Evolutionary conservation across 345 rosid genomes (phyloP), one percentile per base, ranked within the genome.

Genomic region (Eutrema yunnanense): DNA sequence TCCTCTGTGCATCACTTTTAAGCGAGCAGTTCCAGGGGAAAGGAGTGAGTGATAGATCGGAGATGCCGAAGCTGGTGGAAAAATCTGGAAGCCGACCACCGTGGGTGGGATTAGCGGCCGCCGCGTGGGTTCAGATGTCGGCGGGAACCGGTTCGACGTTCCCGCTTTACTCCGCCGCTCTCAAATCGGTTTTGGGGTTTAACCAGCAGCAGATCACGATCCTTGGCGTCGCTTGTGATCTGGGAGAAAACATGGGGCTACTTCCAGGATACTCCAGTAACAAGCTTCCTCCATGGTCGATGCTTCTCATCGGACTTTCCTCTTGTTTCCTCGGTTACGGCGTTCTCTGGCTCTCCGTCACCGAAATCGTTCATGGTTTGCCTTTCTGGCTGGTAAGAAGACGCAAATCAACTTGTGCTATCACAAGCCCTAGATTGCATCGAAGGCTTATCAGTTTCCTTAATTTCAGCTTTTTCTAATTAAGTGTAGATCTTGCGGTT

Each of bases 91-190:
- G 90, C 70, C 82, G 96, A 69, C 98, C 99, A 8, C 99, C 99
- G 2, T 95, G 99, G 99, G 90, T 92, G 51, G 97, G 98, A 0
- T 81, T 92, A 22, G 96, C 94, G 0, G 98, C 99, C 0, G 99
- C 99, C 6, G 84, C 88, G 0, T 92, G 99, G 98, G 88, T 96
- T 32, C 81, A 88, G 76, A 65, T 89, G 46, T 77, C 91, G 0
- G 90, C 97, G 0, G 99, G 94, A 47, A 90, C 73, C 75, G 59
- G 68, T 33, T 77, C 81, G 78, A 95, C 84, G 78, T 95, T 95
- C 82, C 92, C 98, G 3, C 90, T 95, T 11, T 95, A 84, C 77
- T 90, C 98, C 4, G 50, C 88, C 4, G 79, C 91, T 2, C 74
- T 95, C 29, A 95, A 95, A 82, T 85, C 88, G 36, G 94, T 90